Evolutionary conservation across 441 rosid species (phyloP), one percentile per base, ranked within the genome.

Genomic region (Gossypium schwendimanii): DNA sequence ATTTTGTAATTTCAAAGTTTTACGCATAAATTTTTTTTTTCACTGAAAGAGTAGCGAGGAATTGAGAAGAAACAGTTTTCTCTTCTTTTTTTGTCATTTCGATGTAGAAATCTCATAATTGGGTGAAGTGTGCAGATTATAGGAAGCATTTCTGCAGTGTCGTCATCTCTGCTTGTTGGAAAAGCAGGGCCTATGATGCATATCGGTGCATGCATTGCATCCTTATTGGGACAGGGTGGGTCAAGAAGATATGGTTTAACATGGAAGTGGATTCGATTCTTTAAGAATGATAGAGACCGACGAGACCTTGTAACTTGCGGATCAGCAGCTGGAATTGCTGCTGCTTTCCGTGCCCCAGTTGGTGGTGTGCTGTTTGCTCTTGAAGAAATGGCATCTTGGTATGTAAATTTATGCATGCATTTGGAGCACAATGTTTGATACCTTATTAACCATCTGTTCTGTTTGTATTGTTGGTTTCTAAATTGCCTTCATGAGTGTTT

Each of bases 371-470:
- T 93, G 58, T 93, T 93, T 77, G 86, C 93, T 20, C 85, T 93
- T 47, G 97, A 93, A 81, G 98, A 91, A 85, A 91, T 91, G 96
- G 86, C 94, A 72, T 89, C 97, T 73, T 93, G 97, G 98, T 91
- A 84, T 70, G 76, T 77, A 33, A 52, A 68, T 18, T 10, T 49
- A 31, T 33, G 12, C n/a, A 23, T 71, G 57, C 60, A 15, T 53
- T 28, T 59, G 44, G n/a, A 47, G 44, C 39, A 9, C 64, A 49
- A n/a, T 67, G 41, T 65, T 31, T 67, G 68, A 21, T 64, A 21
- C 15, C 17, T 31, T 64, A 3, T 6, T 73, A 14, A 24, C 47
- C 14, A 36, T 39, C 0, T n/a, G 0, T 26, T 59, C 28, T 44
- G 18, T 47, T 36, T 60, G 26, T n/a, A 71, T 8, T 24, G 10